These are phyloP conservation scores for Exophiala sp. DNA, from an alignment of 2,329 filamentous ascomycete species.

Conservation along the genomic window DNA sequence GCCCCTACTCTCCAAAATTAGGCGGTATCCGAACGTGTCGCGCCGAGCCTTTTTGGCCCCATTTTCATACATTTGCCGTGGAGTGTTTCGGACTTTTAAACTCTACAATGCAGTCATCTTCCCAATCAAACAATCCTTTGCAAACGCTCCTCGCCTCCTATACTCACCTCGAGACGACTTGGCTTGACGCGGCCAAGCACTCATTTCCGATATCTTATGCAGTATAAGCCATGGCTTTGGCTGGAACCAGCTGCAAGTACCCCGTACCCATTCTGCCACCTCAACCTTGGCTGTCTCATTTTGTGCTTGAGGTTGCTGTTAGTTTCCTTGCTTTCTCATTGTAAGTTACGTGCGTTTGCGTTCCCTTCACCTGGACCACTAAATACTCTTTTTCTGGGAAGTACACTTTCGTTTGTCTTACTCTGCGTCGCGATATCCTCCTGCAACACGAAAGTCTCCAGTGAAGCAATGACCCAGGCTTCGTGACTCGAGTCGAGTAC, in stretches of 20 bases:
- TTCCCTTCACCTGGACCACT: no score
- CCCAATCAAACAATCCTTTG: neutral
- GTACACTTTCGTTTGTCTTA: no score
- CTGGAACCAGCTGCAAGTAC: neutral
- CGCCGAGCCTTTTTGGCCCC: neutral
- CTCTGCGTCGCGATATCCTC: no score
- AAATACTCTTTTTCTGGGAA: no score
- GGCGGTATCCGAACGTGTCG: neutral
- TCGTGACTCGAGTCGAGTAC: no score
- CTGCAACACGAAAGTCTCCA: no score
- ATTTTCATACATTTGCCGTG: neutral
- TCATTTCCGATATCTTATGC: neutral
- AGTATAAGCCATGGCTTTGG: neutral
- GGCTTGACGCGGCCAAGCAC: conserved; percentile 1
- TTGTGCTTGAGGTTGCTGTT: neutral
- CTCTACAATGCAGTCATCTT: neutral
- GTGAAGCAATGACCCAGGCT: no score
- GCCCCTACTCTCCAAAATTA: no score
- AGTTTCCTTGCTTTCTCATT: no score
- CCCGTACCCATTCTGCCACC: neutral
- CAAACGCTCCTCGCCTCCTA: neutral
- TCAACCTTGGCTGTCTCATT: no score
- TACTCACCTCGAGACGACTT: neutral
- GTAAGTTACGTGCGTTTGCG: no score
- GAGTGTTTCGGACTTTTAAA: neutral